A percentile compares a stretch with the other conserved stretches of the same genome.
Conservation (phyloP, 495 filamentous ascomycete species). For the Penicillium fimorum region DNA sequence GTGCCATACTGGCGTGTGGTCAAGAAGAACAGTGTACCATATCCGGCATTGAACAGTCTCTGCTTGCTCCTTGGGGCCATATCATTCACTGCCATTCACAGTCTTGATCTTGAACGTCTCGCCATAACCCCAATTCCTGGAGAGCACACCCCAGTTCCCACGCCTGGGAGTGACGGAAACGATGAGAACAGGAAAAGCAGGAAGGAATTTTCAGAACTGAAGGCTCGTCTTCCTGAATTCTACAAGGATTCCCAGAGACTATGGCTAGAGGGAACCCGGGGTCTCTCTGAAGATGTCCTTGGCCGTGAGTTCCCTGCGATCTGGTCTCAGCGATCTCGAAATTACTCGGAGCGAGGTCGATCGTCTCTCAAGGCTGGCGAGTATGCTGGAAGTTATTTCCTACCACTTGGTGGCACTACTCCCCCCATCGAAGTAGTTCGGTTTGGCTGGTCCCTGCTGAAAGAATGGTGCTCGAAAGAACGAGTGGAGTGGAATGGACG, state of each 20-base stretch:
- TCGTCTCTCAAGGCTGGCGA: constrained; percentile 35
- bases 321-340: constrained; percentile 43
- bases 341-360: constrained; percentile 39
- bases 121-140: constrained; percentile 39
- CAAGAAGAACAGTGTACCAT: constrained; percentile 36
- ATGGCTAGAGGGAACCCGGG: constrained; percentile 46
- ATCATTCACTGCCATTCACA: constrained; percentile 46
- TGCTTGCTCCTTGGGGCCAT: constrained; percentile 48
- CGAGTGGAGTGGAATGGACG: constrained; percentile 42
- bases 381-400: constrained; percentile 42
- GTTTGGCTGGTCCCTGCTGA: constrained; percentile 43
- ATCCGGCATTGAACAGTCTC: constrained; percentile 41
- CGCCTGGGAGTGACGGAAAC: constrained; percentile 40
- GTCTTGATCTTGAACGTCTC: constrained; percentile 47
- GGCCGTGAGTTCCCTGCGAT: constrained; percentile 44
- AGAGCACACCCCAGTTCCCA: constrained; percentile 40
- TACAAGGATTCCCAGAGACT: constrained; percentile 42
- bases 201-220: constrained; percentile 43
- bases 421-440: constrained; percentile 49
- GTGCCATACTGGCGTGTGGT: constrained; percentile 49
- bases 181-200: constrained; percentile 36
- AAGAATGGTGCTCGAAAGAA: constrained; percentile 48
- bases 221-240: constrained; percentile 39
- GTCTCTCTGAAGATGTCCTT: constrained; percentile 45
- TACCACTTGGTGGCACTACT: constrained; percentile 43